Conservation (phyloP, 2,329 filamentous ascomycete species). For the Paracorniculantispora psalliotae region DNA sequence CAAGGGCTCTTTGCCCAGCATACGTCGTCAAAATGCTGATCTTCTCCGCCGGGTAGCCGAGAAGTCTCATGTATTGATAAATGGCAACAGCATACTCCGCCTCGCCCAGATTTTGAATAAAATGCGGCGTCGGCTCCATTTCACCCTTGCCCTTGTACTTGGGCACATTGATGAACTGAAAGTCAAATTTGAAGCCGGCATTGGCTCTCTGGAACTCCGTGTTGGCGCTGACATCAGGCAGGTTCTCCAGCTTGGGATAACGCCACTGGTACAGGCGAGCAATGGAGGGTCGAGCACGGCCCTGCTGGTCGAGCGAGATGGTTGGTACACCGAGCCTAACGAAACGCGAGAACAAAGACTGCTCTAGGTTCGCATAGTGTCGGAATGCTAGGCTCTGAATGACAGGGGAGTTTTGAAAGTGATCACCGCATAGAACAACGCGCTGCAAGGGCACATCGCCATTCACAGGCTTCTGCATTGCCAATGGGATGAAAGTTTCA, state of each 20-base stretch:
- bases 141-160: conserved; percentile 91
- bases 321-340: conserved; percentile 89
- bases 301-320: conserved; percentile 87
- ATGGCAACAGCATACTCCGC: conserved; percentile 95
- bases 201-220: conserved; percentile 78
- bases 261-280: conserved; percentile 91
- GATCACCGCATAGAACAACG: conserved; percentile 89
- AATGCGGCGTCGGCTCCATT: conserved; percentile 84
- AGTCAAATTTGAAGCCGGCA: conserved; percentile 87
- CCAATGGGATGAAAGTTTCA: conserved; percentile 91
- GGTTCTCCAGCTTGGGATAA: conserved; percentile 73
- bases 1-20: conserved; percentile 82
- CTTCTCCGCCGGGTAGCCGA: conserved; percentile 78
- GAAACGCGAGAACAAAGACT: conserved; percentile 88
- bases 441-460: conserved; percentile 75
- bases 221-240: conserved; percentile 65
- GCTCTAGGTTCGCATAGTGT: conserved; percentile 92
- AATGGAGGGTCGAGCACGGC: conserved; percentile 80
- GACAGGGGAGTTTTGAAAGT: conserved; percentile 93
- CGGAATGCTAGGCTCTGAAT: conserved; percentile 92
- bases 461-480: conserved; percentile 76
- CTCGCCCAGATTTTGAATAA: conserved; percentile 93
- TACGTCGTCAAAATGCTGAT: conserved; percentile 93
- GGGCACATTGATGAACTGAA: conserved; percentile 92
- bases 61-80: conserved; percentile 93